A percentile compares a stretch with the other conserved stretches of the same genome.
These are phyloP conservation scores for Plasmodium ovale DNA, from an alignment of 169 alveolate genomes.

Conservation along the genomic window DNA sequence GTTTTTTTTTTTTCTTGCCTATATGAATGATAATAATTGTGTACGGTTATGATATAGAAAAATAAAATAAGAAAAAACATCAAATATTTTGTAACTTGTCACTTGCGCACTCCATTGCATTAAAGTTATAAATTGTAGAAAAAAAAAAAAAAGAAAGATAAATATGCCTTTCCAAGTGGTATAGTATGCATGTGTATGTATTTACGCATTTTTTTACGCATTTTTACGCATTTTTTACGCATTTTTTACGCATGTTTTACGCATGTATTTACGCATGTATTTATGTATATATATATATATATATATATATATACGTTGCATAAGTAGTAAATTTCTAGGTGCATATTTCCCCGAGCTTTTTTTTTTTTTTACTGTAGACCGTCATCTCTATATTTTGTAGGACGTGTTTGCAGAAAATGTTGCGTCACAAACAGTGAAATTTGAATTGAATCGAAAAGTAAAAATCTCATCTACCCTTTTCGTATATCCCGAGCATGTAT, in stretches of 20 bases:
- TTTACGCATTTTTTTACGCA: too few relatives aligned
- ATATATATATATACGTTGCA: background rate
- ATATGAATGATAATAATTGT: background rate
- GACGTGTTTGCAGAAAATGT: background rate
- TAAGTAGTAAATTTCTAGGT: background rate
- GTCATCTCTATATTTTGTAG: background rate
- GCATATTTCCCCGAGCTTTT: background rate
- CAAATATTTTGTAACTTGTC: background rate
- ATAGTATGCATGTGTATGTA: background rate
- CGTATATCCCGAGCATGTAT: too few relatives aligned
- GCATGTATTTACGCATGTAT: too few relatives aligned
- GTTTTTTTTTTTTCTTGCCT: too few relatives aligned
- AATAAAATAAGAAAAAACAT: background rate
- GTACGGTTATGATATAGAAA: background rate
- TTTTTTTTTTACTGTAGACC: background rate
- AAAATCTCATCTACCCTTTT: too few relatives aligned
- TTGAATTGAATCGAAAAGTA: too few relatives aligned
- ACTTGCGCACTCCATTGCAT: conserved; percentile 59
- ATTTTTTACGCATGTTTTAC: too few relatives aligned
- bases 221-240: too few relatives aligned
- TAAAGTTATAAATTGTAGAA: conserved; percentile 20
- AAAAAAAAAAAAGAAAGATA: conserved; percentile 7
- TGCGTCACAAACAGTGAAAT: too few relatives aligned
- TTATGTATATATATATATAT: too few relatives aligned
- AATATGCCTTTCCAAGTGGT: background rate